Base-by-base conservation (phyloP, 2,329 filamentous ascomycete species). In the Peltaster fructicola region DNA sequence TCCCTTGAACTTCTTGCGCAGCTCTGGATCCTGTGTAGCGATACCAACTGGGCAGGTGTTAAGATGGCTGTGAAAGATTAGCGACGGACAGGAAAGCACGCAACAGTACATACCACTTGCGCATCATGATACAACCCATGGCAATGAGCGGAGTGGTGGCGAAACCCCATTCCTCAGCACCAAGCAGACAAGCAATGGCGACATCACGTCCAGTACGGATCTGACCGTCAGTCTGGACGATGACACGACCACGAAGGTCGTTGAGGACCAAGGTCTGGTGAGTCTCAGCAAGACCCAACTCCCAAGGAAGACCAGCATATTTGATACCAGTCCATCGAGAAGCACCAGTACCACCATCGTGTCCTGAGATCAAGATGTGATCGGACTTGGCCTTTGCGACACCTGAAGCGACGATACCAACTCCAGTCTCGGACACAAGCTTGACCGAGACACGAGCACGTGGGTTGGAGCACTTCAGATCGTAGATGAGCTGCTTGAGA, bases 291-390 rank as follows among this genome's bases (percentile, higher is more conserved):
- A 95, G 75, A 67, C 85, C 85, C 39, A 95, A 52, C 53, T 95
- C 85, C 84, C 84, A 95, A 14, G 85, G 85, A 17, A 93, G 70
- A 65, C 85, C 85, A 24, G 84, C 85, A 51, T 93, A 92, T 56
- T 93, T 93, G 70, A 92, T 93, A 62, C 85, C 85, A 45, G 85
- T 95, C 85, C 85, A 95, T 52, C 85, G 66, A 25, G 84, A 93
- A 32, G 85, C 85, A 63, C 85, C 85, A 32, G 85, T 95, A 52
- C 85, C 85, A 62, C 85, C 85, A 46, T 95, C 85, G 47, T 95
- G 85, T 39, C 85, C 85, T 35, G 85, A 92, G 44, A 95, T 93
- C 44, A 95, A 57, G 37, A 95, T 92, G 55, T 95, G 84, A 44
- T 93, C 84, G 32, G 84, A 82, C 63, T 92, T 92, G 26, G 85